Conservation (phyloP, 371 early-diverging fungal species). For the Mucor plumbeus region DNA sequence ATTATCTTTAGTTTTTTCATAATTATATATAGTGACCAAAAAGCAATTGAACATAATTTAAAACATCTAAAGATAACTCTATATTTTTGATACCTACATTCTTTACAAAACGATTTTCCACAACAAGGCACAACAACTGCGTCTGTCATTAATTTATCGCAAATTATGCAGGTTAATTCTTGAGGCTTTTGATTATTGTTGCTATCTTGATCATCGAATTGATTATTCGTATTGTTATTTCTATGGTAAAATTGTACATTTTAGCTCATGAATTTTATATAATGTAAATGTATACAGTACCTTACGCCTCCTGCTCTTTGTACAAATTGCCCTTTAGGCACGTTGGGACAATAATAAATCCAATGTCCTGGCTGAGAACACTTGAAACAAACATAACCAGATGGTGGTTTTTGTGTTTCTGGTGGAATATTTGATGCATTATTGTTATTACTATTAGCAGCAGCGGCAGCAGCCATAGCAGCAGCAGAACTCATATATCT, state of each 20-base stretch:
- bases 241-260: background rate
- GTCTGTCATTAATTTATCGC: slow-evolving; percentile 76
- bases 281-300: background rate
- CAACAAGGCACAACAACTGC: slow-evolving; percentile 90
- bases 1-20: slow-evolving; percentile 15
- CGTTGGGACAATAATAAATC: slow-evolving; percentile 62
- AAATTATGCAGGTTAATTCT: slow-evolving; percentile 77
- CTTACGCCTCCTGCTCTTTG: slow-evolving; percentile 30
- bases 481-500: slow-evolving; percentile 20
- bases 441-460: background rate
- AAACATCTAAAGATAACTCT: slow-evolving; percentile 1
- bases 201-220: background rate
- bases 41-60: background rate
- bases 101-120: slow-evolving; percentile 85
- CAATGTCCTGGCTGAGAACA: slow-evolving; percentile 60
- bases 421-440: slow-evolving; percentile 46
- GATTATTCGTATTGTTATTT: background rate
- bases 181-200: slow-evolving; percentile 39
- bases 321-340: slow-evolving; percentile 54
- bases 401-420: slow-evolving; percentile 53
- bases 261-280: background rate
- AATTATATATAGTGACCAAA: slow-evolving; percentile 5
- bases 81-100: slow-evolving; percentile 59
- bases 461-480: slow-evolving; percentile 12
- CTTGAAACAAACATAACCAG: slow-evolving; percentile 57